Conservation (phyloP, 108 stramenopile species). For the Pinguiococcus pyrenoidosus region DNA sequence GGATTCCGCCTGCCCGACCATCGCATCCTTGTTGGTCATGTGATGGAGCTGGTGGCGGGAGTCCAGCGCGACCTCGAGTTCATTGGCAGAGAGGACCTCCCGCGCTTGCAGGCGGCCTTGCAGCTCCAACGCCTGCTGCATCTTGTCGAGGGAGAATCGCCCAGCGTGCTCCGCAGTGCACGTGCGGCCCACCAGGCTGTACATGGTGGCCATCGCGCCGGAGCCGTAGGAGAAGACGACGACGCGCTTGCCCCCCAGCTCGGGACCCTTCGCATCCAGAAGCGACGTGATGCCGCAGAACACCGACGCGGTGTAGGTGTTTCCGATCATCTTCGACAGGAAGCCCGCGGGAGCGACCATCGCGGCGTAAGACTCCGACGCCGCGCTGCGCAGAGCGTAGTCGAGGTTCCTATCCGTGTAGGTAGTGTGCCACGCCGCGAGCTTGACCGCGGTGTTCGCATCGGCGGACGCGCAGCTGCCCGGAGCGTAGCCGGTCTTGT, state of each 20-base stretch:
- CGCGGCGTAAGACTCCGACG: slow-evolving; percentile 49
- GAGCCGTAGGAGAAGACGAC: slow-evolving; percentile 35
- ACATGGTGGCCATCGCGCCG: slow-evolving; percentile 79
- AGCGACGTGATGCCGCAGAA: slow-evolving; percentile 73
- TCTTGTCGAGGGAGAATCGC: slow-evolving; percentile 61
- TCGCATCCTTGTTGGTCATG: slow-evolving; percentile 55
- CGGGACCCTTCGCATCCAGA: slow-evolving; percentile 29
- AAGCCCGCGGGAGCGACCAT: slow-evolving; percentile 19
- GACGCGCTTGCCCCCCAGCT: slow-evolving; percentile 20
- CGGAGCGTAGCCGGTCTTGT: slow-evolving; percentile 57
- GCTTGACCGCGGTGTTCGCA: slow-evolving; percentile 46
- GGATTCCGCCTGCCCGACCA: slow-evolving; percentile 18
- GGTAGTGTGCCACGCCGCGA: slow-evolving; percentile 5
- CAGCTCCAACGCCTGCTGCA: slow-evolving; percentile 54
- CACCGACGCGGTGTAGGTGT: slow-evolving; percentile 91
- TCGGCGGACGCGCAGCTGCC: too few relatives aligned
- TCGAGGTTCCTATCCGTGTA: slow-evolving; percentile 28
- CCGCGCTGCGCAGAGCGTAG: slow-evolving; percentile 40
- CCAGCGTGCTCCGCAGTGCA: slow-evolving; percentile 7
- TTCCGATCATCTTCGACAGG: slow-evolving; percentile 58
- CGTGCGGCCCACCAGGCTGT: slow-evolving; percentile 57
- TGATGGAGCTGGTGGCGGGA: slow-evolving; percentile 67
- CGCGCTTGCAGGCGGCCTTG: slow-evolving; percentile 53
- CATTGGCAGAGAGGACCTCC: slow-evolving; percentile 66
- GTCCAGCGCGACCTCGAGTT: slow-evolving; percentile 75